Percentiles rank a stretch among this genome's conserved stretches.
phyloP scores from a whole-genome alignment of 495 filamentous ascomycete genomes.

The Choiromyces venosus region DNA sequence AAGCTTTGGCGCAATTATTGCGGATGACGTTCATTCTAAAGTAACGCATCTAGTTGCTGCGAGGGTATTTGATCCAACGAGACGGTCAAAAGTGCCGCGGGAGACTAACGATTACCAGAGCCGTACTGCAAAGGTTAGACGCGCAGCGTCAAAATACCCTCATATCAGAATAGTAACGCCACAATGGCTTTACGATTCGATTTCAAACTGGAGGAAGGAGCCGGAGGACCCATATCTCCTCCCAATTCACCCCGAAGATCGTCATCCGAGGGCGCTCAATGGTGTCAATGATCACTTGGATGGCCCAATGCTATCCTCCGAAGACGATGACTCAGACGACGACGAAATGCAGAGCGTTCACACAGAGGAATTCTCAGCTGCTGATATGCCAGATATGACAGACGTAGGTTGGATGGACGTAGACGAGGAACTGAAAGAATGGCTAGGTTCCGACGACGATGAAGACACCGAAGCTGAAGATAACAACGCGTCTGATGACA shows the following conservation, averaged over 20 bases:
- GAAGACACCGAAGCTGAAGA: conserved; percentile 24
- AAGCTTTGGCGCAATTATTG: conserved; percentile 74
- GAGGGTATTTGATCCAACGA: conserved; percentile 27
- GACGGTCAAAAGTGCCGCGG: not conserved
- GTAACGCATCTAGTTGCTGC: conserved; percentile 68
- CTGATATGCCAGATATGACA: conserved; percentile 37
- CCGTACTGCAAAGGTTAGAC: conserved; percentile 81
- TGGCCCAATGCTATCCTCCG: conserved; percentile 37
- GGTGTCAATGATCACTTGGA: conserved; percentile 42
- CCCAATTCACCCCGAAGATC: conserved; percentile 58
- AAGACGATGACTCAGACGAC: conserved; percentile 53
- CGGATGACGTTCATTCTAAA: conserved; percentile 52
- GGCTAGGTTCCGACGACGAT: conserved; percentile 34
- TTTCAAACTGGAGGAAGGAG: conserved; percentile 69
- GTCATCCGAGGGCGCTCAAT: conserved; percentile 43
- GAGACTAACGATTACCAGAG: conserved; percentile 55
- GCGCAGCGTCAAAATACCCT: conserved; percentile 63
- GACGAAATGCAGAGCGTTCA: conserved; percentile 42
- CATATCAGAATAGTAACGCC: conserved; percentile 81
- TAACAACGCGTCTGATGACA: not conserved
- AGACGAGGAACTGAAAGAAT: conserved; percentile 33
- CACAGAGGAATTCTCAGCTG: conserved; percentile 42
- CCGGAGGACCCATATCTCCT: conserved; percentile 71
- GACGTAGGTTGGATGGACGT: conserved; percentile 42
- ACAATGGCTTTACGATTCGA: conserved; percentile 78